Percentiles rank a stretch among this genome's conserved stretches.
phyloP scores from a whole-genome alignment of 441 rosid genomes.

The Gossypium armourianum region DNA sequence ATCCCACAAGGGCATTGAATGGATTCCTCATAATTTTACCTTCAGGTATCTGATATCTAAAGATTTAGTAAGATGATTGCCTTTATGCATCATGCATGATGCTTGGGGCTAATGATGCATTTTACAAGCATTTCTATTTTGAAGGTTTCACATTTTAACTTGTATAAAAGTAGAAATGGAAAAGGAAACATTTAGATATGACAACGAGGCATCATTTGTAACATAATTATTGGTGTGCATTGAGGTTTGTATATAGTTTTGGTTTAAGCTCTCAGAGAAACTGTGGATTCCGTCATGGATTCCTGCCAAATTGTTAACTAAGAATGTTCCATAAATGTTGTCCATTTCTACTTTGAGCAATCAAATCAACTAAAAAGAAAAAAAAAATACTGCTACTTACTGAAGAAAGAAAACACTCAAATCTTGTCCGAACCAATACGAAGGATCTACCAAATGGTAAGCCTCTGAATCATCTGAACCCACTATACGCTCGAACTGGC shows the following conservation, averaged over 20 bases:
- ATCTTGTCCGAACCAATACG: conserved; percentile 18
- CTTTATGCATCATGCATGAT: not conserved
- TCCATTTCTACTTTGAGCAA: not conserved
- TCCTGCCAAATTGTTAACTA: not conserved
- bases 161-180: conserved; percentile 28
- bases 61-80: conserved; percentile 50
- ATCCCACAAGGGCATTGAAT: conserved; percentile 51
- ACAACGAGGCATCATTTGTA: conserved; percentile 14
- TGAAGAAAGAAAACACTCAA: conserved; percentile 20
- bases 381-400: not conserved
- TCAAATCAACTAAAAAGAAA: not conserved
- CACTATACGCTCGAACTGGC: conserved; percentile 19
- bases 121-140: conserved; percentile 4
- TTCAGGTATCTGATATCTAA: conserved; percentile 73
- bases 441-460: conserved; percentile 24
- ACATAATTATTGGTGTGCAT: conserved; percentile 1
- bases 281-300: not conserved
- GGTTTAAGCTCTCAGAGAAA: not conserved
- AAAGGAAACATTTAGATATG: conserved; percentile 18
- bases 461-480: conserved; percentile 22
- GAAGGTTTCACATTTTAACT: conserved; percentile 13
- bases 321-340: not conserved
- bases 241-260: not conserved
- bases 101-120: conserved; percentile 4
- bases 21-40: conserved; percentile 71